A percentile compares a stretch with the other conserved stretches of the same genome.
These are phyloP conservation scores for Flammula alnicola DNA, from an alignment of 1,284 basidiomycete species.

Conservation along the genomic window DNA sequence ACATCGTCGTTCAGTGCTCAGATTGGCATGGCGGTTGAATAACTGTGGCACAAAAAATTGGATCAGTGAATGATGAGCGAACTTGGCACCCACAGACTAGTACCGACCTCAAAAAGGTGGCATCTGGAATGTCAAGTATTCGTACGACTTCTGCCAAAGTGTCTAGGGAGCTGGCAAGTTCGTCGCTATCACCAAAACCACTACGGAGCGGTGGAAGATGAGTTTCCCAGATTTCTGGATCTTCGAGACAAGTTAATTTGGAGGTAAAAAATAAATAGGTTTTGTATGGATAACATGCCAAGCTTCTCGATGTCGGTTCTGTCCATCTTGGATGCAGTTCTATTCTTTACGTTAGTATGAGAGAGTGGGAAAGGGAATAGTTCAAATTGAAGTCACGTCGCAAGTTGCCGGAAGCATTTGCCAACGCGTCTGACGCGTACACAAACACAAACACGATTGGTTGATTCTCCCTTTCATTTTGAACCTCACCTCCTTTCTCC, in stretches of 20 bases:
- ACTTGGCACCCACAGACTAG: background rate
- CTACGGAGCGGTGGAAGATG: constrained; percentile 21
- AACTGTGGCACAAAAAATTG: constrained; percentile 29
- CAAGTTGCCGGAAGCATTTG: constrained; percentile 3
- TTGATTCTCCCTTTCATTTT: background rate
- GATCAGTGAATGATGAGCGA: background rate
- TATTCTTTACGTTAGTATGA: background rate
- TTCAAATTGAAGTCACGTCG: constrained; percentile 1
- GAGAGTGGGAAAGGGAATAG: background rate
- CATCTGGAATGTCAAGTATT: constrained; percentile 29
- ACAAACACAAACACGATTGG: constrained; percentile 4
- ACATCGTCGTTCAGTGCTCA: constrained; percentile 38
- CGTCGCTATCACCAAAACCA: constrained; percentile 16
- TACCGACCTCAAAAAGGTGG: constrained; percentile 27
- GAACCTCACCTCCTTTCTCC: background rate
- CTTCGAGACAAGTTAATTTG: too few species aligned
- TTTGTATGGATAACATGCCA: too few species aligned
- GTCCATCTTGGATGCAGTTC: too few species aligned
- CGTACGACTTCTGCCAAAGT: constrained; percentile 24
- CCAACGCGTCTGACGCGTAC: constrained; percentile 13
- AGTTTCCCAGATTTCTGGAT: constrained; percentile 17
- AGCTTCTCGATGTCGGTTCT: background rate
- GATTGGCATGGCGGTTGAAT: constrained; percentile 38
- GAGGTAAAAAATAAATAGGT: too few species aligned
- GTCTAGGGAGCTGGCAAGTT: constrained; percentile 19